Evolutionary conservation across 1,284 basidiomycete genomes (phyloP).

Genomic region (Leccinum ambiguum): DNA sequence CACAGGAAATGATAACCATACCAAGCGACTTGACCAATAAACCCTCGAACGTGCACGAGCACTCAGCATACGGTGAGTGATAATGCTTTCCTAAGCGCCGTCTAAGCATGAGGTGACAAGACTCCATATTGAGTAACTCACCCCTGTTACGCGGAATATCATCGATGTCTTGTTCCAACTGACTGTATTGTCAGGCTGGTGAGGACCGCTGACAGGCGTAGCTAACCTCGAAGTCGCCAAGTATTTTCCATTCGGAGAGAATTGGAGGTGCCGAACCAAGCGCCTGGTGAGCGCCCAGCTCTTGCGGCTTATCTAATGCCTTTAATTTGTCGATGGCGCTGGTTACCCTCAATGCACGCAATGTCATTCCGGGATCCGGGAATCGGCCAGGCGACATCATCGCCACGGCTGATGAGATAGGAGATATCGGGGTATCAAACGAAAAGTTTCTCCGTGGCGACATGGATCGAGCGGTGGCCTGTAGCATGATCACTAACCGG

Average conservation of each 20-base stretch:
- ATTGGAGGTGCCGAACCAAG: slow-evolving; percentile 40
- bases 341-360: no score
- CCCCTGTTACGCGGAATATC: slow-evolving; percentile 71
- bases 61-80: slow-evolving; percentile 50
- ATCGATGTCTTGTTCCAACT: slow-evolving; percentile 80
- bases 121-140: slow-evolving; percentile 32
- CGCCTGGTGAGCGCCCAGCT: slow-evolving; percentile 36
- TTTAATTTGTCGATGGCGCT: slow-evolving; percentile 58
- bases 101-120: slow-evolving; percentile 17
- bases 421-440: slow-evolving; percentile 23
- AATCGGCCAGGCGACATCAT: no score
- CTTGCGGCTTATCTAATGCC: slow-evolving; percentile 54
- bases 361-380: no score
- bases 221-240: slow-evolving; percentile 37
- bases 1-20: slow-evolving; percentile 26
- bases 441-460: slow-evolving; percentile 33
- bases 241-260: slow-evolving; percentile 41
- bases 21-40: slow-evolving; percentile 81
- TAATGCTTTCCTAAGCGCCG: slow-evolving; percentile 49
- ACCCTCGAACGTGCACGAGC: slow-evolving; percentile 71
- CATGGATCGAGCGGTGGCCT: slow-evolving; percentile 32
- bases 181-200: slow-evolving; percentile 13
- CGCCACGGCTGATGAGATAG: no score
- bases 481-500: slow-evolving; percentile 49
- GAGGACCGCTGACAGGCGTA: background rate